Conservation (phyloP, 2,329 filamentous ascomycete genomes). For the Sarocladiaceae sp. region DNA sequence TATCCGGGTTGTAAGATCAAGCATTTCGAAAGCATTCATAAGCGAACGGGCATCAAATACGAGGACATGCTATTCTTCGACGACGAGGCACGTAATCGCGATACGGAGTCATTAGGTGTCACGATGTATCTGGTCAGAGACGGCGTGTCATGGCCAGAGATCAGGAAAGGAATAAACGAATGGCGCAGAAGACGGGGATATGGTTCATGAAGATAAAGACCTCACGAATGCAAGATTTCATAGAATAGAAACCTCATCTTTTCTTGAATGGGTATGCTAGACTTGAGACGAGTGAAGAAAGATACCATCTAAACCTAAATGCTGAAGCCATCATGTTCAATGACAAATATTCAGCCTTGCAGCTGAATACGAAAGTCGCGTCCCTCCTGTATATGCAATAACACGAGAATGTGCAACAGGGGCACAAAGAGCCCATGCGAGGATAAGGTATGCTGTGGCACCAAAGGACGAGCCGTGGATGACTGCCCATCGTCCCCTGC, state of each 20-base stretch:
- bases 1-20: slow-evolving; percentile 78
- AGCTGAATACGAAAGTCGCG: too few species aligned
- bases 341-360: not conserved
- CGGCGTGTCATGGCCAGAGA: slow-evolving; percentile 70
- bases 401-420: too few species aligned
- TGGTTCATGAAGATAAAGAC: not conserved
- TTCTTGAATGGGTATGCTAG: too few species aligned
- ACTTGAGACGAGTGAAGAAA: not conserved
- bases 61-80: slow-evolving; percentile 95
- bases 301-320: not conserved
- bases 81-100: slow-evolving; percentile 80
- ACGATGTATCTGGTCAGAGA: slow-evolving; percentile 80
- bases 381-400: too few species aligned
- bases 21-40: slow-evolving; percentile 73
- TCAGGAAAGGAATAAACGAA: slow-evolving; percentile 73
- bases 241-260: too few species aligned
- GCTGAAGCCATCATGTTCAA: not conserved
- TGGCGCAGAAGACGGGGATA: slow-evolving; percentile 72
- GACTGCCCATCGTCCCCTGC: too few species aligned
- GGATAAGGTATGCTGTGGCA: too few species aligned
- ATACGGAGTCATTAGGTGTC: slow-evolving; percentile 75
- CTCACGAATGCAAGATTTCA: not conserved
- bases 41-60: slow-evolving; percentile 65
- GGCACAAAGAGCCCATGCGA: too few species aligned
- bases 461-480: too few species aligned